These are phyloP conservation scores for Ceratocystis cubensis DNA, from an alignment of 2,329 filamentous ascomycete genomes.

Conservation along the genomic window DNA sequence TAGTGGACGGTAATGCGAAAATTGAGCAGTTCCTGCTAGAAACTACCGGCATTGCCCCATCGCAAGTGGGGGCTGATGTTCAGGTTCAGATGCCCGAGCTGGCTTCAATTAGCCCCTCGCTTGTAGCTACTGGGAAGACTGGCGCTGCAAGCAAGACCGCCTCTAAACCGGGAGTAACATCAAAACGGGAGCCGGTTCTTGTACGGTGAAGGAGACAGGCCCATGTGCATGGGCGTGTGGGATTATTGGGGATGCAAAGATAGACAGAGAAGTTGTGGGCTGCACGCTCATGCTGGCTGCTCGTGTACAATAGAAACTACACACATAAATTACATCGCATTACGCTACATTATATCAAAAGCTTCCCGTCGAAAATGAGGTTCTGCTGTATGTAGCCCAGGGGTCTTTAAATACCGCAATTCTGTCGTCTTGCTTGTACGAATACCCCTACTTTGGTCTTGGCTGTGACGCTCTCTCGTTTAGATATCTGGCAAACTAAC, in stretches of 20 bases:
- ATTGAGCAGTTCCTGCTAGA: constrained; percentile 30
- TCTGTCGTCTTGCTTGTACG: no score
- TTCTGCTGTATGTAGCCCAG: not conserved
- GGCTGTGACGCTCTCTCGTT: no score
- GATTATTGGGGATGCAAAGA: not conserved
- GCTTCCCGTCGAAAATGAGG: not conserved
- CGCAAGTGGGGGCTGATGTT: constrained; percentile 8
- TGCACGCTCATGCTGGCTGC: not conserved
- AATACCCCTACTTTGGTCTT: no score
- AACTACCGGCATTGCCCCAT: constrained; percentile 18
- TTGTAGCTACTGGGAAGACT: not conserved
- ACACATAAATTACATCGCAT: not conserved
- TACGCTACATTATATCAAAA: not conserved
- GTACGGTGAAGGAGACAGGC: constrained; percentile 6
- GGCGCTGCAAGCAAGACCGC: not conserved
- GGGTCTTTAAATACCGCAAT: not conserved
- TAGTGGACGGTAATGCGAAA: constrained; percentile 46
- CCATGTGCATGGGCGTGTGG: not conserved
- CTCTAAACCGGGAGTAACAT: not conserved
- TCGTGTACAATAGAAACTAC: constrained; percentile 7
- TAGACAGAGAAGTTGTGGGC: not conserved
- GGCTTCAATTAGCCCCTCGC: not conserved
- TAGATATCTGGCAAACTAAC: no score
- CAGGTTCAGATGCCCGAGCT: constrained; percentile 16
- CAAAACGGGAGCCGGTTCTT: not conserved